Base-by-base conservation (phyloP, 2,329 filamentous ascomycete genomes). In the Diaporthe longicolla region DNA sequence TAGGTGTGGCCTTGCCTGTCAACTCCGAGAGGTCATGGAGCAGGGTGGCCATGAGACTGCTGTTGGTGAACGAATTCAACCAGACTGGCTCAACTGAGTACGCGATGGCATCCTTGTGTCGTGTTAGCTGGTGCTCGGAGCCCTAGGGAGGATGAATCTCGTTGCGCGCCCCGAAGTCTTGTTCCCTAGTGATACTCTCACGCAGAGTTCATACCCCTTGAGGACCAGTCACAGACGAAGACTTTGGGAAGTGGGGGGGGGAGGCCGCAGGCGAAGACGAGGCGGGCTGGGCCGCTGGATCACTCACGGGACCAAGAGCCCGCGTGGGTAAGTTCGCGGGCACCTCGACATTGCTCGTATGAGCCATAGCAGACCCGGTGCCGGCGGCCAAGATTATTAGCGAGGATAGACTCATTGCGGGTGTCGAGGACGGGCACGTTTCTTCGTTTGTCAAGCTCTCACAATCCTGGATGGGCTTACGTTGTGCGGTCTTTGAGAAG, bases 51-150 rank as follows among this genome's bases (percentile, higher is more conserved):
- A 79, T 77, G 40, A 81, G 73, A 10, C 79, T 78, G 26, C 78
- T 82, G 74, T 77, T 78, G 73, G 77, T 72, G 71, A 79, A 82
- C 37, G 77, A 78, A 71, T 81, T 74, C 19, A 83, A 73, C 81
- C 81, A 82, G 37, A 82, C 77, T 10, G 81, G 81, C 76, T 83
- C 81, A 72, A 83, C 78, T 11, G 80, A 82, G 75, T 83, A 82
- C 24, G 80, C 81, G 73, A 79, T 80, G 10, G 80, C 80, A 70
- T 82, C 81, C 59, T 65, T 50, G 24, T 15, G 19, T 29, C 59
- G 17, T 65, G 59, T 65, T 24, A 65, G 43, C 43, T 13, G 26
- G 43, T 50, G 15, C 26, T 45, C 43, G 45, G 37, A 29, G 24
- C 17, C 11, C 45, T 26, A 13, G 8, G 10, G 45, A 21, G 15